Base-by-base conservation (phyloP, 1,284 basidiomycete genomes). In the Trametes versicolor region DNA sequence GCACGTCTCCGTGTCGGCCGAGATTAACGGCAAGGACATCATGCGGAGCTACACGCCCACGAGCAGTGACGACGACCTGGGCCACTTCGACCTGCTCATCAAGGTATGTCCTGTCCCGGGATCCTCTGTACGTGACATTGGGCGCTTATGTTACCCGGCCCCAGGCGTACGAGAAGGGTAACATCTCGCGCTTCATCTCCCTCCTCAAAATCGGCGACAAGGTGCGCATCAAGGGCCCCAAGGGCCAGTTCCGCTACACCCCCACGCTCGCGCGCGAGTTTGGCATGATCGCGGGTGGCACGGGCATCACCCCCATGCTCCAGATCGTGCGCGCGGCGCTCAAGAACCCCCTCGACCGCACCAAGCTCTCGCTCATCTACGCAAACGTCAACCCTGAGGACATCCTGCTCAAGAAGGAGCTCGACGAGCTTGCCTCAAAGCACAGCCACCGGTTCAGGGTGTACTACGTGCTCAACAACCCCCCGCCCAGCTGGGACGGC, bases 281-380 rank as follows among this genome's bases (percentile, higher is more conserved):
- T 65, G 94, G 96, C 74, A 97, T 99, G 96, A 97, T 99, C 72
- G 97, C 97, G 23, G 97, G 97, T 50, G 92, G 92, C 29, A 94
- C 97, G 4, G 97, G 97, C 68, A 97, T 99, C 77, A 98, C 98
- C 0, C 97, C 97, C 71, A 97, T 98, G 96, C 90, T 97, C 72
- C 98, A 99, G 80, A 95, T 99, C 82, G 92, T 99, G 80, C 89
- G 92, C 68, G 93, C 96, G 29, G 89, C 90, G 12, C 86, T 97
- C 75, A 93, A 94, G 80, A 94, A 97, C 82, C 89, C 93, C 8
- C 76, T 80, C 53, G 97, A 99, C 85, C 84, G 80, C 71, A 99
- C 97, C 37, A 87, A 87, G 74, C 80, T 96, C 72, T 87, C 82
- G 67, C 87, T 99, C 71, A 94, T 99, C 77, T 99, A 99, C 80